phyloP scores from a whole-genome alignment of 805 yeast genomes.

The Cyberlindnera euphorbiiphila region DNA sequence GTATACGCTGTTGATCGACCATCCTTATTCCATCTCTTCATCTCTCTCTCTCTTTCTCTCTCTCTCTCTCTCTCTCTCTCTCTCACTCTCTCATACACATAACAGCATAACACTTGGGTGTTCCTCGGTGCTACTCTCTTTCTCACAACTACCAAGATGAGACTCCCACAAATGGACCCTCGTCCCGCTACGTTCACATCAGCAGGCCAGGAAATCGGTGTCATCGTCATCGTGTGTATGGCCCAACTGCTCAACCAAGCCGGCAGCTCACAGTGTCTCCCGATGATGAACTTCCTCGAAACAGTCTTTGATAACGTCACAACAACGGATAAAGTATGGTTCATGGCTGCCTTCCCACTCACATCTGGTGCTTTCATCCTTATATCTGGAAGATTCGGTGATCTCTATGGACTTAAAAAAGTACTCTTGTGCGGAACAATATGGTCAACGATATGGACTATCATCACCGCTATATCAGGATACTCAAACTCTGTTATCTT shows the following conservation, averaged over 20 bases:
- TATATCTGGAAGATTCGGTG: slow-evolving; percentile 68
- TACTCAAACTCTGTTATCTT: slow-evolving; percentile 47
- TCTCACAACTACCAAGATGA: neutral
- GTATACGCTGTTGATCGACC: no score
- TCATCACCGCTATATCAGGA: slow-evolving; percentile 54
- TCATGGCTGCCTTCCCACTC: slow-evolving; percentile 65
- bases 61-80: no score
- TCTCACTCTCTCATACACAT: no score
- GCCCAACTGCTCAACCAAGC: slow-evolving; percentile 40
- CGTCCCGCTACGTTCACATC: slow-evolving; percentile 16
- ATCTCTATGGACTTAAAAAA: slow-evolving; percentile 58
- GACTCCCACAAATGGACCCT: slow-evolving; percentile 7
- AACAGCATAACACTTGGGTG: no score
- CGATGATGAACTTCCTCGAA: slow-evolving; percentile 34
- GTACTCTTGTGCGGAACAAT: slow-evolving; percentile 52
- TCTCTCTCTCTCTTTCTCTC: no score
- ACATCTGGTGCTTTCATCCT: slow-evolving; percentile 72
- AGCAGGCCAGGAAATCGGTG: slow-evolving; percentile 25
- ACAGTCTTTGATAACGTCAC: slow-evolving; percentile 30
- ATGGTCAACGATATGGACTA: slow-evolving; percentile 54
- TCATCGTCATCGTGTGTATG: slow-evolving; percentile 29
- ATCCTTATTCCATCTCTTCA: no score
- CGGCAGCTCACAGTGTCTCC: slow-evolving; percentile 35
- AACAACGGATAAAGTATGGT: slow-evolving; percentile 47
- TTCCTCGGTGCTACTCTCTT: no score